Evolutionary conservation across 441 rosid species (phyloP).

Genomic region (Pelargonium fulgidum): DNA sequence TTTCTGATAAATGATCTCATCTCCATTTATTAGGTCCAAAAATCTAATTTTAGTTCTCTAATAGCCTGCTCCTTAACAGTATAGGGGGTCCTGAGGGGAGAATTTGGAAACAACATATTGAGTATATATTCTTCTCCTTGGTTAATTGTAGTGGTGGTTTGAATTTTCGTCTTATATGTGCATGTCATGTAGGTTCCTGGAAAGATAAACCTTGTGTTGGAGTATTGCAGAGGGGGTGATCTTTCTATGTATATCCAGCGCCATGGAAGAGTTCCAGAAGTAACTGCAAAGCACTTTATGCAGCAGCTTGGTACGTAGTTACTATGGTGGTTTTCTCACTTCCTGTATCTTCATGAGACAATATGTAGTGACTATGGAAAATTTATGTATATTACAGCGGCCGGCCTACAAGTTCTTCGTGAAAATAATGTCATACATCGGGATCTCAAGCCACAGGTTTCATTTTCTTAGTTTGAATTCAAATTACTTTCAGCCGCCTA

Average conservation of each 20-base stretch:
- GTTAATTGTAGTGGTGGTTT: neutral
- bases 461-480: constrained; percentile 17
- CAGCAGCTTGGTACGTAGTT: constrained; percentile 60
- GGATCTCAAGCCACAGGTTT: constrained; percentile 96
- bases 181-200: constrained; percentile 53
- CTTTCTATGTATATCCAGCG: constrained; percentile 73
- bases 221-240: constrained; percentile 94
- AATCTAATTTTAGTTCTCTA: too few species aligned
- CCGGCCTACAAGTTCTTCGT: constrained; percentile 81
- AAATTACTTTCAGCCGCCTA: constrained; percentile 2
- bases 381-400: constrained; percentile 39
- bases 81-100: neutral
- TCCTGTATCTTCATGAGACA: constrained; percentile 16
- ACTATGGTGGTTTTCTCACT: neutral
- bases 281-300: constrained; percentile 84
- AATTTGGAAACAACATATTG: neutral
- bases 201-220: constrained; percentile 74
- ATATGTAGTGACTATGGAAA: constrained; percentile 15
- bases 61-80: too few species aligned
- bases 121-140: neutral
- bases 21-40: too few species aligned
- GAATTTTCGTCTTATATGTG: constrained; percentile 16
- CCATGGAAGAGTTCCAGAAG: constrained; percentile 66
- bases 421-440: constrained; percentile 93
- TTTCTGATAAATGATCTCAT: neutral